Base-by-base conservation (phyloP, 148 eudicot genomes). In the Agrostemma githago region DNA sequence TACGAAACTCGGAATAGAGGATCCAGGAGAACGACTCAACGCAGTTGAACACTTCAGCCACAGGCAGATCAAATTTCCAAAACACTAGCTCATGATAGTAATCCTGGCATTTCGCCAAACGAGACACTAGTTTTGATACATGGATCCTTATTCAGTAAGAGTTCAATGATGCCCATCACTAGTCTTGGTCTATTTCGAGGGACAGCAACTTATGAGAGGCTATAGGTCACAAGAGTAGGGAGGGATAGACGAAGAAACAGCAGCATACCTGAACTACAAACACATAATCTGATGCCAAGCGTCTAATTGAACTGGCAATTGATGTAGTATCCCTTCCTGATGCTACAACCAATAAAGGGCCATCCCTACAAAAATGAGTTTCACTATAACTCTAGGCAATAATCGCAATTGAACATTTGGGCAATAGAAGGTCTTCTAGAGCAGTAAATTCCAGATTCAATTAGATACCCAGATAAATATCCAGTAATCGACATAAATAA, bases 241-340 rank as follows among this genome's bases (percentile, higher is more conserved):
- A 57, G 41, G 21, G 67, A 57, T 58, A 44, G 6, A 26, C 16
- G 19, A 51, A 74, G 20, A 9, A 34, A 16, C 40, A 76, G 71
- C n/a, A 20, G 75, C 86, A 62, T 74, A 95, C 98, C 98, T 95
- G 98, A 66, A 95, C 90, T 77, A 92, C 97, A 83, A 95, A 95
- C 68, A 92, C 96, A 81, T 80, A 86, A 59, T 92, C 97, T 56
- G 97, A 88, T 60, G 97, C 97, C 81, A 92, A 74, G 77, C 82
- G 86, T 77, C 86, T 95, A 76, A 95, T 86, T 34, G 97, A 87
- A 88, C 98, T 92, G 71, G 97, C 88, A 76, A 82, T 73, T 60
- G 98, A 90, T 77, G 88, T 84, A 48, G 98, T 95, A 81, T 95
- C 97, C 85, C 98, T 92, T 59, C 98, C 98, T 77, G 93, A 95